Base-by-base conservation (phyloP, 83 land plant species). In the Thuja plicata region DNA sequence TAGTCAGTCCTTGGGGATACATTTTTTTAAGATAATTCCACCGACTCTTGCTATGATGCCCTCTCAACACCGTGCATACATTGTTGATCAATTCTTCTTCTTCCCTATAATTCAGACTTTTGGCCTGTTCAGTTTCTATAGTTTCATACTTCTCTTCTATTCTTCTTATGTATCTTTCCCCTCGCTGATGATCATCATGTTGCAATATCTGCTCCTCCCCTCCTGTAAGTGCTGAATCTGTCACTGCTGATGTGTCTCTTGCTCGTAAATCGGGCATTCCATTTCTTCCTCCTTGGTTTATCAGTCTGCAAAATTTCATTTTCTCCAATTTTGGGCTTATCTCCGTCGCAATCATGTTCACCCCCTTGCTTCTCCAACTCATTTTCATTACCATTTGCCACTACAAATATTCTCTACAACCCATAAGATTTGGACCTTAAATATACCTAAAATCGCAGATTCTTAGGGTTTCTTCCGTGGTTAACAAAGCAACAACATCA, bases 11-110 rank as follows among this genome's bases (percentile, higher is more conserved):
- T 79, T 86, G 34, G 41, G 88, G 50, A 86, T 57, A 89, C 89
- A 16, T 79, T 88, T 87, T 86, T 41, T 66, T 88, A 86, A 94
- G 90, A 87, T 86, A 81, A 89, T 40, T 71, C 93, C 94, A 94
- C 30, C 93, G 90, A 80, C 91, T 89, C 76, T 89, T 89, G 87
- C 90, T 88, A 52, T 91, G 94, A 60, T 89, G 92, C 76, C 92
- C 89, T 21, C 66, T 89, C 82, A 94, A 91, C 84, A 94, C 74
- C 46, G 93, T 87, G 79, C 88, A 88, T 81, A 87, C 92, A 73
- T 90, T 57, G 32, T 92, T 89, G 88, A 94, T 82, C 34, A 91
- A 40, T 40, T 76, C 66, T 35, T 91, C 93, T 70, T 92, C 82
- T 81, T 81, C 84, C n/a, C 30, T 27, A 24, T n/a, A 34, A 45